Evolutionary conservation across 2,329 filamentous ascomycete species (phyloP).

Genomic region (Thelonectria blattea): DNA sequence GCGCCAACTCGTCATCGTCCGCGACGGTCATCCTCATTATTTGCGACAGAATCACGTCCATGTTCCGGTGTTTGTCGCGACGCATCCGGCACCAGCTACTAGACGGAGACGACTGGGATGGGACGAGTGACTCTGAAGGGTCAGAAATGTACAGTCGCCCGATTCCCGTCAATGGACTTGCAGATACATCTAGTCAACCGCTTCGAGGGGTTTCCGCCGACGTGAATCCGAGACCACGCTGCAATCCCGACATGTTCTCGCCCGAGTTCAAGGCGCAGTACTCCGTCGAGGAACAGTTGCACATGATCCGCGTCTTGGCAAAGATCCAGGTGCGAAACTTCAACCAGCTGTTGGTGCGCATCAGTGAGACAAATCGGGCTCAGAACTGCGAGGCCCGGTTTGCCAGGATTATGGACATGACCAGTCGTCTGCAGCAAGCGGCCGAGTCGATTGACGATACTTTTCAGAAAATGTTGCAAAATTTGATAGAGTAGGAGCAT

Average conservation of each 20-base stretch:
- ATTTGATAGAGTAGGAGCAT: background rate
- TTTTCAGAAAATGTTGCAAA: constrained; percentile 16
- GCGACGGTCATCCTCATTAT: constrained; percentile 37
- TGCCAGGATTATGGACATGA: constrained; percentile 13
- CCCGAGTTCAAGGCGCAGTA: constrained; percentile 34
- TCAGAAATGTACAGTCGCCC: background rate
- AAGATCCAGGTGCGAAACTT: constrained; percentile 37
- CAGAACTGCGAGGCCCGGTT: constrained; percentile 15
- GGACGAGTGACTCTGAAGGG: background rate
- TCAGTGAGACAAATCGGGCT: constrained; percentile 17
- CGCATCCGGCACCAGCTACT: constrained; percentile 6
- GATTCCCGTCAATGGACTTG: background rate
- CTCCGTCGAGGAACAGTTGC: constrained; percentile 39
- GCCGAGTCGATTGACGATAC: constrained; percentile 15
- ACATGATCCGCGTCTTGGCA: constrained; percentile 38
- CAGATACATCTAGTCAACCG: constrained; percentile 16
- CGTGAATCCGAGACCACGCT: constrained; percentile 16
- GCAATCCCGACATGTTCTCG: constrained; percentile 38
- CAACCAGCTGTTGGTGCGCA: constrained; percentile 30
- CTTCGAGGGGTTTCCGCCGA: constrained; percentile 23
- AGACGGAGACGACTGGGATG: background rate
- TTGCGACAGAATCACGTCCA: constrained; percentile 38
- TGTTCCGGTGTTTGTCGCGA: constrained; percentile 38
- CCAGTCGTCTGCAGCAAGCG: constrained; percentile 3
- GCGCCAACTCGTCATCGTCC: constrained; percentile 11